Evolutionary conservation across 2,329 filamentous ascomycete species (phyloP).

Genomic region (Lachnellula arida): DNA sequence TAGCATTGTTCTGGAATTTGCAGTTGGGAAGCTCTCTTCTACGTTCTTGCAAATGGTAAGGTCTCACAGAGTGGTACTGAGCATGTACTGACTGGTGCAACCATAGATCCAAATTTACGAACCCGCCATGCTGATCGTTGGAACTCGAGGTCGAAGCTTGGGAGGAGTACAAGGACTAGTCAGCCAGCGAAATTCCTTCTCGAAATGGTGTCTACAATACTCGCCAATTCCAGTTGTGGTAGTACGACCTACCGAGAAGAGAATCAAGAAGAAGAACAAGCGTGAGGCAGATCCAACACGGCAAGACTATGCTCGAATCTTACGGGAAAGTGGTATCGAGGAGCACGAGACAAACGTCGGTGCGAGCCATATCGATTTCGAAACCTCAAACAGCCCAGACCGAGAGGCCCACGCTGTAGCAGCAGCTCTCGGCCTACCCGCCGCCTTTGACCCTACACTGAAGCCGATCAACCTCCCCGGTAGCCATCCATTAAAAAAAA

Average conservation of each 20-base stretch:
- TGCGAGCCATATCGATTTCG: constrained; percentile 21
- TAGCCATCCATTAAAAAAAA: constrained; percentile 17
- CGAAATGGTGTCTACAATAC: constrained; percentile 70
- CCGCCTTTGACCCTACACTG: constrained; percentile 59
- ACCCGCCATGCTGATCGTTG: constrained; percentile 67
- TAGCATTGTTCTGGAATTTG: constrained; percentile 66
- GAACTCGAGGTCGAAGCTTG: constrained; percentile 63
- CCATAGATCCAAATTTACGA: constrained; percentile 66
- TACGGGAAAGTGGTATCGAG: constrained; percentile 49
- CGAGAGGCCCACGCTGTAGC: constrained; percentile 63
- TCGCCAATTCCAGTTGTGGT: constrained; percentile 72
- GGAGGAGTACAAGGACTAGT: constrained; percentile 67
- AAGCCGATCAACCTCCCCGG: constrained; percentile 45
- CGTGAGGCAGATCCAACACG: constrained; percentile 59
- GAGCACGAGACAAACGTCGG: constrained; percentile 30
- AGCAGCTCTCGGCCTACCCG: constrained; percentile 57
- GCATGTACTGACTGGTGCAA: neutral
- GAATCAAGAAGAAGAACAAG: constrained; percentile 68
- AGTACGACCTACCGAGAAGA: constrained; percentile 63
- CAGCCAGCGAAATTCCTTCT: constrained; percentile 57
- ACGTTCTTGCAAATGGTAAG: constrained; percentile 70
- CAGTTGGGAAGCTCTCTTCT: constrained; percentile 65
- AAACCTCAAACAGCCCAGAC: constrained; percentile 38
- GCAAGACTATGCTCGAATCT: constrained; percentile 59
- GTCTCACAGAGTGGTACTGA: constrained; percentile 20